Percentiles rank a stretch among this genome's conserved stretches.
Evolutionary conservation across 2,329 filamentous ascomycete genomes (phyloP).

Genomic region (Cladosporium colombiae): DNA sequence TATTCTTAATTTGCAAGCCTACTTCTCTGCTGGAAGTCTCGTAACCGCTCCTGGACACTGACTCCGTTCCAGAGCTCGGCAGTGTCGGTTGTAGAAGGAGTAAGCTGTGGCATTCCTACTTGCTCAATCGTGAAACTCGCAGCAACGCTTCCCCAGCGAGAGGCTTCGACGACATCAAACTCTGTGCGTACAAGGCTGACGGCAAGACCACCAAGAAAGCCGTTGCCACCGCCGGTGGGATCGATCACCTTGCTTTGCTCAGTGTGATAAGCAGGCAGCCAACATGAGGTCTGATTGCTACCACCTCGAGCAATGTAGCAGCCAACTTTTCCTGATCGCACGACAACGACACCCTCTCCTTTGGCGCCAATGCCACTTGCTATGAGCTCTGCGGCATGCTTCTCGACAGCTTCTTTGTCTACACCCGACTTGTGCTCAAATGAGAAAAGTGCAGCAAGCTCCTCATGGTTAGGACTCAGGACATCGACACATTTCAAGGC

Average conservation of each 20-base stretch:
- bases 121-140: constrained; percentile 96
- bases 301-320: constrained; percentile 53
- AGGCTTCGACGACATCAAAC: constrained; percentile 65
- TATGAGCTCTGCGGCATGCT: constrained; percentile 38
- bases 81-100: neutral
- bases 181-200: constrained; percentile 58
- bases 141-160: constrained; percentile 75
- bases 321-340: constrained; percentile 71
- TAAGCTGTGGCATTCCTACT: constrained; percentile 72
- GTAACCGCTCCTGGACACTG: constrained; percentile 45
- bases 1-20: neutral
- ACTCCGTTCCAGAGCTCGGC: constrained; percentile 52
- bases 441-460: constrained; percentile 85
- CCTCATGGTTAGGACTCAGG: constrained; percentile 79
- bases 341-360: constrained; percentile 58
- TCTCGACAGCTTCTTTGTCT: constrained; percentile 42
- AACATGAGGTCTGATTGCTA: constrained; percentile 44
- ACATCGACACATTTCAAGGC: constrained; percentile 59
- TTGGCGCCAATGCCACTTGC: constrained; percentile 34
- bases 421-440: constrained; percentile 36
- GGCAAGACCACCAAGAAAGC: constrained; percentile 69
- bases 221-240: constrained; percentile 91
- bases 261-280: constrained; percentile 76
- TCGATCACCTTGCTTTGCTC: constrained; percentile 67
- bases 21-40: constrained; percentile 42